These are phyloP conservation scores for Cercospora brassicicola DNA, from an alignment of 2,329 filamentous ascomycete species.

Conservation along the genomic window DNA sequence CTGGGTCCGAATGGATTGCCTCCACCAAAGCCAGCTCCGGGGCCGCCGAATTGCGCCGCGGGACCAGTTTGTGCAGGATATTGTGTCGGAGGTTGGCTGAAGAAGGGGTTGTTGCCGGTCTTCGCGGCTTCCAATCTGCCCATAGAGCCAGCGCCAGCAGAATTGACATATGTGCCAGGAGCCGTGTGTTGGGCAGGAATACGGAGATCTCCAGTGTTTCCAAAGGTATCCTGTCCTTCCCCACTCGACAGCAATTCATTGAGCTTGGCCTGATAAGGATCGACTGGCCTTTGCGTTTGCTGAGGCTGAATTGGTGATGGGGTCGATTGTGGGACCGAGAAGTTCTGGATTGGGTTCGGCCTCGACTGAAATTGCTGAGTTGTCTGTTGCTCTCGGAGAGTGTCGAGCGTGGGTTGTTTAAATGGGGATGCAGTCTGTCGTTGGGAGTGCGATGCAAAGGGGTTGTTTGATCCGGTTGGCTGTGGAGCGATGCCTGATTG, in stretches of 20 bases:
- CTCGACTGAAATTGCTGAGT: conserved; percentile 62
- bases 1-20: conserved; percentile 60
- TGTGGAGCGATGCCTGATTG: conserved; percentile 70
- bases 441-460: conserved; percentile 75
- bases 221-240: conserved; percentile 95
- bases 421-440: conserved; percentile 54
- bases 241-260: conserved; percentile 83
- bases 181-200: conserved; percentile 96
- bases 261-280: conserved; percentile 69
- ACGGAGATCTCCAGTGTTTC: conserved; percentile 92
- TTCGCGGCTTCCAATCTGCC: conserved; percentile 65
- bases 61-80: conserved; percentile 55
- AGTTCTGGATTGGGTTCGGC: conserved; percentile 46
- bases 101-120: conserved; percentile 89
- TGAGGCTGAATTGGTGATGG: conserved; percentile 50
- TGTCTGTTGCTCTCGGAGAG: conserved; percentile 80
- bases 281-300: conserved; percentile 45
- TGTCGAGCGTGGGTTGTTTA: conserved; percentile 68
- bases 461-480: conserved; percentile 95
- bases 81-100: conserved; percentile 58
- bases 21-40: conserved; percentile 37
- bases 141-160: conserved; percentile 73
- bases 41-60: conserved; percentile 45
- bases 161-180: conserved; percentile 94
- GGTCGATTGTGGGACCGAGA: conserved; percentile 47